Evolutionary conservation across 176 grass and related monocot species (phyloP), one percentile per base, ranked within the genome.

Genomic region (Musa itinerans): DNA sequence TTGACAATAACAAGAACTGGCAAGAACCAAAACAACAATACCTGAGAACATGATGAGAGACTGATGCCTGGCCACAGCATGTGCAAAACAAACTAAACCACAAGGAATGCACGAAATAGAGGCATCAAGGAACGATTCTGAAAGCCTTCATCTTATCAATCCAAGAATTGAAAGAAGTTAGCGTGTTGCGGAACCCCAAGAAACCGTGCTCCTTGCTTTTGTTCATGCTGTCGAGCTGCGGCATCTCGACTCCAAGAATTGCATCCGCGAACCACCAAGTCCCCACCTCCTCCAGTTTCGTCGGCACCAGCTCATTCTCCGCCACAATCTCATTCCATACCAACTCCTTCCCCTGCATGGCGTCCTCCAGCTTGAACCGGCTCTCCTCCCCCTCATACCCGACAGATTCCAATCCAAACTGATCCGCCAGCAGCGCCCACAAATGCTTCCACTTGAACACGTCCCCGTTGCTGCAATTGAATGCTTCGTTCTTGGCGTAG

Each of bases 181-280:
- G 70, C 0, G 92, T 85, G 86, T 96, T 96, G 11, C 92, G 69
- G 80, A 96, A 96, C 50, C 92, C 92, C 2, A 96, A 81, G 85
- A 96, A 96, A 0, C 92, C 92, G 14, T 96, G 92, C 71, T 96
- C 92, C 89, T 96, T 96, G 82, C 92, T 96, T 68, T 96, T 96
- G 76, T 96, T 96, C 92, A 96, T 96, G 78, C 72, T 81, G 25
- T 92, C 89, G 50, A 96, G 71, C 52, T 84, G 61, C 78, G 85
- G 77, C 1, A 16, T 29, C n/a, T 92, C 80, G 0, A 69, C 11
- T 0, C 64, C 65, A 0, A 89, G 58, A 0, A 82, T 0, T 1
- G 74, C 62, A 65, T 96, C 92, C 0, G 78, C 84, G 19, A 72
- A 87, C 89, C 86, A 89, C 92, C 92, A 96, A 65, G 75, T 96